These are phyloP conservation scores for Zoysia matrella DNA, from an alignment of 202 grass and related monocot genomes.

Conservation along the genomic window DNA sequence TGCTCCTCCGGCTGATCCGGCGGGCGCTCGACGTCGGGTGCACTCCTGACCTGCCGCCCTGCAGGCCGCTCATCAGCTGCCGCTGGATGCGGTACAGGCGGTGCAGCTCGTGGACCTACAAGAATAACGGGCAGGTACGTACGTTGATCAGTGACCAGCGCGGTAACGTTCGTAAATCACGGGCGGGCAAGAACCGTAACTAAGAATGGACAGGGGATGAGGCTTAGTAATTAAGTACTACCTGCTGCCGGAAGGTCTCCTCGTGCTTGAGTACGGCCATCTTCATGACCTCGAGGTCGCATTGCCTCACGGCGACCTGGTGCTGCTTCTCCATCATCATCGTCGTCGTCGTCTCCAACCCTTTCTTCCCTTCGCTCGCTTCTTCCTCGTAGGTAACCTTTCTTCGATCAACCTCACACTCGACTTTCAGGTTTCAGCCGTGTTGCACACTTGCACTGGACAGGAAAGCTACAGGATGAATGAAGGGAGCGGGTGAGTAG, in stretches of 20 bases:
- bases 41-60: constrained; percentile 7
- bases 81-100: constrained; percentile 88
- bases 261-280: constrained; percentile 95
- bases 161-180: neutral
- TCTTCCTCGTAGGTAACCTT: neutral
- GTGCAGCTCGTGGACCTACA: constrained; percentile 83
- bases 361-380: neutral
- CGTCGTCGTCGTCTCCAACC: neutral
- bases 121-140: neutral
- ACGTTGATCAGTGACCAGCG: neutral
- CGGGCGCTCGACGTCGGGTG: neutral
- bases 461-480: neutral
- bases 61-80: constrained; percentile 79
- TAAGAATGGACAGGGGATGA: no score
- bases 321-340: constrained; percentile 74
- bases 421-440: neutral
- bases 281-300: constrained; percentile 93
- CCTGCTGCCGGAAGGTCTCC: constrained; percentile 92
- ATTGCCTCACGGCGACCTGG: constrained; percentile 62
- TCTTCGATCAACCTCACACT: neutral
- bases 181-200: no score
- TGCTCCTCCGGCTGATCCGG: constrained; percentile 34
- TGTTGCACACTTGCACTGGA: constrained; percentile 1
- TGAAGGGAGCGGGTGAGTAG: no score
- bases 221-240: neutral